Percentiles rank a stretch among this genome's conserved stretches.
phyloP scores from a whole-genome alignment of 108 stramenopile species.

The Poteriospumella lacustris region DNA sequence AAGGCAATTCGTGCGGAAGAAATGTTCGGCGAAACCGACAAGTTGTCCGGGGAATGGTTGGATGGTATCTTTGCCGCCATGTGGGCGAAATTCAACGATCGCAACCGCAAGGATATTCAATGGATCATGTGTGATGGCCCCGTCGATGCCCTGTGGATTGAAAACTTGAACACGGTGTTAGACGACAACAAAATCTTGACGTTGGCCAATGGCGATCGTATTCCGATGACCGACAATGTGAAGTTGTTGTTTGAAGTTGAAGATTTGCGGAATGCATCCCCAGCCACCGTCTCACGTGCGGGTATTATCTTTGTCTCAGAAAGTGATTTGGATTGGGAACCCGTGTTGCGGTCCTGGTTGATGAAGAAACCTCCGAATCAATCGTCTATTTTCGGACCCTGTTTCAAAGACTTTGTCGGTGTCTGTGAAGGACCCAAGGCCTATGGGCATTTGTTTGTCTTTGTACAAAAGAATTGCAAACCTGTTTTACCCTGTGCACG shows the following conservation, averaged over 20 bases:
- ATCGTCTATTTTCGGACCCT: slow-evolving; percentile 25
- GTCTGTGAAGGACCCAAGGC: slow-evolving; percentile 37
- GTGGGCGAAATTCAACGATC: slow-evolving; percentile 63
- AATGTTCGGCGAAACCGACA: slow-evolving; percentile 62
- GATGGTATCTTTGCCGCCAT: slow-evolving; percentile 63
- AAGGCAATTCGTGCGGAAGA: slow-evolving; percentile 61
- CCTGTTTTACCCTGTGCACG: slow-evolving; percentile 44
- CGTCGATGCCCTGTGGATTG: slow-evolving; percentile 65
- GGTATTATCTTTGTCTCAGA: slow-evolving; percentile 64
- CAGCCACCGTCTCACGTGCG: slow-evolving; percentile 59
- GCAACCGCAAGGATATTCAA: slow-evolving; percentile 47
- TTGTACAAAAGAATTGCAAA: slow-evolving; percentile 22
- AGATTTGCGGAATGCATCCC: slow-evolving; percentile 58
- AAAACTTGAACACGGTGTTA: slow-evolving; percentile 63
- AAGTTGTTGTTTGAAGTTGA: slow-evolving; percentile 65
- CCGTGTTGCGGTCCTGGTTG: slow-evolving; percentile 55
- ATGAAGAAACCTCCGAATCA: slow-evolving; percentile 29
- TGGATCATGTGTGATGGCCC: slow-evolving; percentile 65
- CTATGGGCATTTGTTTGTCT: slow-evolving; percentile 41
- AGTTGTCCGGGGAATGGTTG: slow-evolving; percentile 59
- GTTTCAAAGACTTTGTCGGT: slow-evolving; percentile 41
- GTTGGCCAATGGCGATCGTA: slow-evolving; percentile 62
- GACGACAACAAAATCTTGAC: slow-evolving; percentile 66
- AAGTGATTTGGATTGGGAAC: slow-evolving; percentile 60
- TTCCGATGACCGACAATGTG: slow-evolving; percentile 66